Evolutionary conservation across 2,329 filamentous ascomycete genomes (phyloP).

Genomic region (Diaporthe capsici): DNA sequence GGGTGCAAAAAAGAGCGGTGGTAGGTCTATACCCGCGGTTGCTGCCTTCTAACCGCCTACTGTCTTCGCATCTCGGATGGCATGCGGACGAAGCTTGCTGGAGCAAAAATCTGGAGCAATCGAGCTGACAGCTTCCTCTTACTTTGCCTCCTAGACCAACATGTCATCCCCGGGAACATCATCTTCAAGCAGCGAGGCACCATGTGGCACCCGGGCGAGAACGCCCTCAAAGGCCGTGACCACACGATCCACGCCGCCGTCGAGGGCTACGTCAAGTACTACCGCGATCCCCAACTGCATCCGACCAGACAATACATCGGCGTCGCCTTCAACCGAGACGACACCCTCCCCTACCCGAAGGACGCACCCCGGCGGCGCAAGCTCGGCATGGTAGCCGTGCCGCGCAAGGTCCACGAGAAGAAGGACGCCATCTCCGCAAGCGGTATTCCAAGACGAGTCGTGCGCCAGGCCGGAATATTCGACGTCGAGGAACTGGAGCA

Average conservation of each 20-base stretch:
- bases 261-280: constrained; percentile 95
- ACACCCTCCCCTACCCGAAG: constrained; percentile 81
- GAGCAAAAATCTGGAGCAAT: neutral
- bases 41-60: neutral
- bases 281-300: constrained; percentile 86
- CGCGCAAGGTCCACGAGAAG: constrained; percentile 51
- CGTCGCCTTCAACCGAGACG: constrained; percentile 86
- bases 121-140: constrained; percentile 14
- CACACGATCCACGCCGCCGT: constrained; percentile 93
- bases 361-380: constrained; percentile 82
- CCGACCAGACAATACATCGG: constrained; percentile 95
- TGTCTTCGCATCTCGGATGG: neutral
- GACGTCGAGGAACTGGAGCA: constrained; percentile 35
- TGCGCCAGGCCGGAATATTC: constrained; percentile 47
- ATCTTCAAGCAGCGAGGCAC: constrained; percentile 98
- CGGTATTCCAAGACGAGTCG: constrained; percentile 52
- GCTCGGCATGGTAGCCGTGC: constrained; percentile 77
- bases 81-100: neutral
- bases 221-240: constrained; percentile 94
- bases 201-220: constrained; percentile 94
- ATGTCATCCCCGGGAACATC: constrained; percentile 95
- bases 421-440: constrained; percentile 51
- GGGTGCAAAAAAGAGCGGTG: constrained; percentile 93
- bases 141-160: constrained; percentile 75
- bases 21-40: constrained; percentile 61